These are phyloP conservation scores for Fusarium luffae DNA, from an alignment of 2,329 filamentous ascomycete genomes.

Conservation along the genomic window DNA sequence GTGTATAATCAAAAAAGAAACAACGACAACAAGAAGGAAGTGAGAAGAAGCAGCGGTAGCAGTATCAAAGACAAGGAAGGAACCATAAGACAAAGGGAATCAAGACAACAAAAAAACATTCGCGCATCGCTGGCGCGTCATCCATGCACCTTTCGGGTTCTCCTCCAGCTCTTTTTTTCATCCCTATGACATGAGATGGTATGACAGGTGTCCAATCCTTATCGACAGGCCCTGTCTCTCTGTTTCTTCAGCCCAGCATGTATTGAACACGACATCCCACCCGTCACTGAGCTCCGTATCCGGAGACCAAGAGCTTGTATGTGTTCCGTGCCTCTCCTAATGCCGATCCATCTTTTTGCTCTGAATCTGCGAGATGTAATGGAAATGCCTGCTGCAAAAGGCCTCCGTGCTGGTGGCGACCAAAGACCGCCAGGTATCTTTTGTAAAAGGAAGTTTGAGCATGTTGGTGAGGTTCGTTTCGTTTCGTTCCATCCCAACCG, in stretches of 20 bases:
- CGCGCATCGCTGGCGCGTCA: conserved; percentile 33
- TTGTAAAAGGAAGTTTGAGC: conserved; percentile 39
- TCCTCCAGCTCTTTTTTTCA: conserved; percentile 22
- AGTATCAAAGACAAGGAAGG: conserved; percentile 41
- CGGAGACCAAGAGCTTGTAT: conserved; percentile 39
- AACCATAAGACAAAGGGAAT: conserved; percentile 48
- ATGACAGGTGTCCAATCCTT: conserved; percentile 10
- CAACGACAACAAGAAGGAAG: conserved; percentile 40
- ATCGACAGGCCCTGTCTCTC: conserved; percentile 1
- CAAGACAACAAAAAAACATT: conserved; percentile 37
- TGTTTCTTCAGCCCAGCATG: conserved; percentile 28
- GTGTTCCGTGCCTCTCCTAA: conserved; percentile 40
- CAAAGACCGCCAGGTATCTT: conserved; percentile 38
- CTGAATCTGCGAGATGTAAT: conserved; percentile 50
- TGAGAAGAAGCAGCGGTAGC: conserved; percentile 24
- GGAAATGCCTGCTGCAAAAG: conserved; percentile 45
- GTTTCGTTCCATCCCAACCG: conserved; percentile 38
- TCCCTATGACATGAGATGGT: conserved; percentile 14
- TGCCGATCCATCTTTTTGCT: conserved; percentile 47
- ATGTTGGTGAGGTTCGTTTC: conserved; percentile 38
- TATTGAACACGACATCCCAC: conserved; percentile 29
- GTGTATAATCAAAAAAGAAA: conserved; percentile 50
- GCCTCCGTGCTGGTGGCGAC: conserved; percentile 28
- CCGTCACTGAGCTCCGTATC: conserved; percentile 25
- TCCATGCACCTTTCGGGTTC: conserved; percentile 32